Conservation (phyloP, 495 filamentous ascomycete genomes). For the Tuber indicum region DNA sequence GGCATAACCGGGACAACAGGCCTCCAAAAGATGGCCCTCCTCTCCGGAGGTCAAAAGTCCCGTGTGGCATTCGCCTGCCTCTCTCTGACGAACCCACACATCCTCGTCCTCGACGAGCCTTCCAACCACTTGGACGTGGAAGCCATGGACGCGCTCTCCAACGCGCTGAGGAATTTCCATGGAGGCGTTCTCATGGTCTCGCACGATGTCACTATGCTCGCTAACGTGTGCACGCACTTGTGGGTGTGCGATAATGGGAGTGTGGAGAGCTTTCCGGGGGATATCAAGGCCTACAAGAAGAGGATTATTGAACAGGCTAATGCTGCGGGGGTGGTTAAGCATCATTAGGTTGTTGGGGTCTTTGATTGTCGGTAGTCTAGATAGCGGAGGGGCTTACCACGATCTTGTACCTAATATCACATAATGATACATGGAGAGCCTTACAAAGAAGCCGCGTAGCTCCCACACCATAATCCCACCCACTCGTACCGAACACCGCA, state of each 20-base stretch:
- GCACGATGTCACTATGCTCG: conserved; percentile 98
- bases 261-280: conserved; percentile 93
- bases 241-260: conserved; percentile 96
- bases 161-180: conserved; percentile 76
- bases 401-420: neutral
- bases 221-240: conserved; percentile 84
- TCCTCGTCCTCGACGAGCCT: conserved; percentile 95
- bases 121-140: conserved; percentile 99
- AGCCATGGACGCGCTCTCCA: conserved; percentile 91
- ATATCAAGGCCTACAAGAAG: conserved; percentile 97
- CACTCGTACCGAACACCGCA: neutral
- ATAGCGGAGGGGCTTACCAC: neutral
- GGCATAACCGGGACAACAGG: conserved; percentile 97
- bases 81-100: conserved; percentile 87
- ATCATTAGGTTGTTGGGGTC: conserved; percentile 22
- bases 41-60: conserved; percentile 97
- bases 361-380: neutral
- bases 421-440: neutral
- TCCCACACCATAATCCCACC: neutral
- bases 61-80: conserved; percentile 95
- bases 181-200: conserved; percentile 97
- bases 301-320: conserved; percentile 86
- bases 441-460: neutral
- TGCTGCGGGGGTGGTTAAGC: conserved; percentile 69
- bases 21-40: conserved; percentile 86